phyloP scores from a whole-genome alignment of 1,139 yeast species.

The Nakaseomyces sp. region DNA sequence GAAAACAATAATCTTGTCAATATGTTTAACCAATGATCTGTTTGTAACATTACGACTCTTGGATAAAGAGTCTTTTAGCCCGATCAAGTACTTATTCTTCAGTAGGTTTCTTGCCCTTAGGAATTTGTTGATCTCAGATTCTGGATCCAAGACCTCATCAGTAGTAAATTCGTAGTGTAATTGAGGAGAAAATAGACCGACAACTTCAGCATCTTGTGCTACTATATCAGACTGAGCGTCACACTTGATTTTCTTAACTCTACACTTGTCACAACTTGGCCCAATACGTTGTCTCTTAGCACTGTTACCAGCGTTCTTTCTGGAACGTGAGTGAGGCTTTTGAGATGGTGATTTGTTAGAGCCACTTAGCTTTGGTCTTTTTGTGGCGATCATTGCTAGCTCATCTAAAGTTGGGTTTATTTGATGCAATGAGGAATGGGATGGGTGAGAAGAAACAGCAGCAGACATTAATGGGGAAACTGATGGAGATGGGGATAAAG shows the following conservation, averaged over 20 bases:
- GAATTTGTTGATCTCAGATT: slow-evolving; percentile 1
- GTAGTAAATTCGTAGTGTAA: slow-evolving; percentile 17
- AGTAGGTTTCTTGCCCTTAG: background rate
- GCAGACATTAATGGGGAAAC: background rate
- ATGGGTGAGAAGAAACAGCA: background rate
- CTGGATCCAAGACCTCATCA: slow-evolving; percentile 9
- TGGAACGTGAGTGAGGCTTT: background rate
- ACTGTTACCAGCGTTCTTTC: slow-evolving; percentile 1
- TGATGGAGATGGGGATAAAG: slow-evolving; percentile 2
- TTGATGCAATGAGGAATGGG: background rate
- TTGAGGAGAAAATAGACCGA: slow-evolving; percentile 11
- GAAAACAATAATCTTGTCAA: slow-evolving; percentile 27
- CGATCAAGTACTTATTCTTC: background rate
- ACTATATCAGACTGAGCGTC: slow-evolving; percentile 49
- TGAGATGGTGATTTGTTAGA: background rate
- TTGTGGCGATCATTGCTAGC: background rate
- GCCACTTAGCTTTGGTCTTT: slow-evolving; percentile 1
- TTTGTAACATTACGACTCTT: background rate
- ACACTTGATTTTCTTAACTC: slow-evolving; percentile 64
- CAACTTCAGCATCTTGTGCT: slow-evolving; percentile 18
- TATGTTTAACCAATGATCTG: slow-evolving; percentile 21
- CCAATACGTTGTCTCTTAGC: slow-evolving; percentile 56
- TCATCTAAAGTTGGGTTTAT: slow-evolving; percentile 1
- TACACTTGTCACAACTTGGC: slow-evolving; percentile 67
- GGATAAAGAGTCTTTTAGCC: background rate